Base-by-base conservation (phyloP, 352 stramenopile species). In the Pythium volutum region DNA sequence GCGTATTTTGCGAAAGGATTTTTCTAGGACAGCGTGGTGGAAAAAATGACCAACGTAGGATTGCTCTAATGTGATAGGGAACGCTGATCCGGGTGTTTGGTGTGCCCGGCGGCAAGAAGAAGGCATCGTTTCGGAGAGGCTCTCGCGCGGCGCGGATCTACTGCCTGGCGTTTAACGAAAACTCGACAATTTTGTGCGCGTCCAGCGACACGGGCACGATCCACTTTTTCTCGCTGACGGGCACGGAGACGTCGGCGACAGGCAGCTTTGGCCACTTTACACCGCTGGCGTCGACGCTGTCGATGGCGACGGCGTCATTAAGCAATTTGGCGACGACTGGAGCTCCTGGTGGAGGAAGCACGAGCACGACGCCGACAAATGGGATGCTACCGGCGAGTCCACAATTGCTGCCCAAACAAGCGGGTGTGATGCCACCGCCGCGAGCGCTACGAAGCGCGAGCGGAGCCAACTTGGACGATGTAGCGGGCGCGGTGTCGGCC, bases 41-140 rank as follows among this genome's bases (percentile, higher is more conserved):
- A 11, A 11, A n/a, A 62, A 16, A 43, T 46, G 9, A 64, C 63
- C 20, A 47, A 71, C 14, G 55, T 59, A 49, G 6, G 15, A 7
- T 62, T 77, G 18, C 22, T 71, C 29, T 31, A 66, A 4, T 56
- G 31, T 26, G 14, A n/a, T 31, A 98, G 76, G 97, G 97, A 16
- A 99, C 97, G 7, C 76, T 99, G 39, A 95, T 99, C 64, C 86
- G 97, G n/a, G 88, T 99, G 22, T 99, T 98, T 76, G 84, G 97
- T 52, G 97, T 98, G 8, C 82, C 90, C 47, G 95, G 81, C 1
- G 95, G 95, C 11, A 87, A 85, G 61, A 89, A 96, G 60, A 73
- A 94, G 33, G 86, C 88, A 29, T 96, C 98, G 49, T 98, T 99
- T 59, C 88, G 97, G 33, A 77, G 97, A 20, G 97, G 97, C 1